Base-by-base conservation (phyloP, 129 eudicot species). In the Glebionis coronaria region DNA sequence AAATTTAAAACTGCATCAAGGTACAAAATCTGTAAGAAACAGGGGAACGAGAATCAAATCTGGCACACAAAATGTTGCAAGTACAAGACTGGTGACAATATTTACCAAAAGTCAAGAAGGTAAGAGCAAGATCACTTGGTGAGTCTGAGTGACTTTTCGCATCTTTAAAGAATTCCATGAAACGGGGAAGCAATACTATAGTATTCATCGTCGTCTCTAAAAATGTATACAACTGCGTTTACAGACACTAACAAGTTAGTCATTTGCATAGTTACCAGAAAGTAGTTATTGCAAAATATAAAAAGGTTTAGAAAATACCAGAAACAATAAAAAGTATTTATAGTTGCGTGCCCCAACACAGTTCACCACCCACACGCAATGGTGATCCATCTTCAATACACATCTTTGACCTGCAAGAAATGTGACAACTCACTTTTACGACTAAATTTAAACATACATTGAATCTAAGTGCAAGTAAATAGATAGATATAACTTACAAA, bases 311-410 rank as follows among this genome's bases (percentile, higher is more conserved):
- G 61, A 45, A 46, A 63, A 61, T 77, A 91, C 97, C 89, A 91
- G 71, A 65, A 91, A 91, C 61, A 91, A 82, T 65, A 91, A 84
- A 73, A 91, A 91, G 67, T 71, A 91, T 61, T 91, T 87, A 85
- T 91, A 87, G 82, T 90, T 90, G 71, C 90, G 75, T 21, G 92
- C 97, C 69, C 97, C 97, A 65, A 87, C 95, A 79, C 97, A 90
- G 65, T 91, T 91, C 66, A 87, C 96, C 54, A 87, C 93, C 97
- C 97, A 91, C 70, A 91, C 84, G 68, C 96, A 91, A 75, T 91
- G 96, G 71, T 91, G 97, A 75, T 87, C 97, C 97, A 91, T 91
- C 82, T 91, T 91, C 72, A 91, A 90, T 55, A 91, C 94, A 65
- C 97, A 91, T 77, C 85, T 84, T 79, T 87, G 83, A 79, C 97